These are phyloP conservation scores for Tulasnella sp. DNA, from an alignment of 768 basidiomycete genomes.

Conservation along the genomic window DNA sequence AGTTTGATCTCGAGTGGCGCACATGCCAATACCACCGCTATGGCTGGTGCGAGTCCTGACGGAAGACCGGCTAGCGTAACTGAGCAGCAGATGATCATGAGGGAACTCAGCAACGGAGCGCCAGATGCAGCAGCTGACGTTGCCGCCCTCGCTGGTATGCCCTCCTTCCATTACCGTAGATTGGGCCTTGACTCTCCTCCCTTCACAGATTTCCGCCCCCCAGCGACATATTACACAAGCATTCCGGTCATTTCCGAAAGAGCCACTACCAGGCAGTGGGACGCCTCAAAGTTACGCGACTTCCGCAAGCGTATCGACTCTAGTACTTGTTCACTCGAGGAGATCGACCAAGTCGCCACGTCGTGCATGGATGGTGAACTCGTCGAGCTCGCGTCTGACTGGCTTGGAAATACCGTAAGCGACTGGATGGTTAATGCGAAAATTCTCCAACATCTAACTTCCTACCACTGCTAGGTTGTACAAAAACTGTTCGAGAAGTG, in stretches of 20 bases:
- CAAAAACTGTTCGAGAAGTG: conserved; percentile 95
- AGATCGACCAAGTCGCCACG: conserved; percentile 78
- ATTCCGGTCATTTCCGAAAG: conserved; percentile 85
- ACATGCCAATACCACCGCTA: conserved; percentile 40
- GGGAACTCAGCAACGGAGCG: conserved; percentile 69
- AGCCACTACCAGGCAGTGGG: conserved; percentile 77
- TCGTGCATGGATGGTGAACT: conserved; percentile 92
- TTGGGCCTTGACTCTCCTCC: conserved; percentile 3
- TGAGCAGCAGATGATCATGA: conserved; percentile 96
- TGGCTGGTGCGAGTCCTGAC: conserved; percentile 46
- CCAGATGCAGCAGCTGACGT: conserved; percentile 75
- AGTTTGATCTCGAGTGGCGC: conserved; percentile 75
- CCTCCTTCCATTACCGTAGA: not conserved
- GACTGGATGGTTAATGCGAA: not conserved
- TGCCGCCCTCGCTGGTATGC: conserved; percentile 70
- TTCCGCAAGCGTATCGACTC: conserved; percentile 88
- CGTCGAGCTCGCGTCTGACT: conserved; percentile 90
- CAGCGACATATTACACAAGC: conserved; percentile 91
- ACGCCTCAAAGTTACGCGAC: conserved; percentile 86
- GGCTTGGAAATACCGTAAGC: conserved; percentile 89
- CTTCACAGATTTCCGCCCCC: conserved; percentile 71
- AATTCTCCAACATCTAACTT: not conserved
- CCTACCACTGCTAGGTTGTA: conserved; percentile 48
- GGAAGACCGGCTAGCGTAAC: conserved; percentile 67
- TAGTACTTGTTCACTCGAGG: conserved; percentile 68